Evolutionary conservation across 2,329 filamentous ascomycete genomes (phyloP).

Genomic region (Trichoderma sp.): DNA sequence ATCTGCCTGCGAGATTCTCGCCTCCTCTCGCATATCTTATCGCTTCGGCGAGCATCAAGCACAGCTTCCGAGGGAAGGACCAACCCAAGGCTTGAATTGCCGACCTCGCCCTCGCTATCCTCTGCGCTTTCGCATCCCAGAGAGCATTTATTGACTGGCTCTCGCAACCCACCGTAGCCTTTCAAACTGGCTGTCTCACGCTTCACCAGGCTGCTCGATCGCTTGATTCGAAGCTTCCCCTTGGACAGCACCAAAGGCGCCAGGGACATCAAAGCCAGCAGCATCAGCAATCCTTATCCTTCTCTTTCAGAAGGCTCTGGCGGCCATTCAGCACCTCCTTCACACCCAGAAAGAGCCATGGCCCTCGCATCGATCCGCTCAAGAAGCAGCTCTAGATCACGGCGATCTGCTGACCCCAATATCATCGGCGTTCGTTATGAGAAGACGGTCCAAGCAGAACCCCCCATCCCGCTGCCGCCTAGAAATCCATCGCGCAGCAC

Average conservation of each 20-base stretch:
- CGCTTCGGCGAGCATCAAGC: not conserved
- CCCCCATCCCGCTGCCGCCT: conserved; percentile 58
- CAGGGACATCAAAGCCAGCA: not conserved
- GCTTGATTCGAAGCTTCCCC: conserved; percentile 20
- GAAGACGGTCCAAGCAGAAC: conserved; percentile 60
- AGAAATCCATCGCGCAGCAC: conserved; percentile 45
- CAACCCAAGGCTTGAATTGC: conserved; percentile 5
- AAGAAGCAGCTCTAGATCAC: conserved; percentile 45
- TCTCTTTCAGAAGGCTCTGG: not conserved
- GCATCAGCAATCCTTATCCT: not conserved
- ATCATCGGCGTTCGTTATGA: conserved; percentile 64
- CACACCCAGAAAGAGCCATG: conserved; percentile 16
- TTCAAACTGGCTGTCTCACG: conserved; percentile 22
- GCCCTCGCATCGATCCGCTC: conserved; percentile 48
- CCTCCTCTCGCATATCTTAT: conserved; percentile 18
- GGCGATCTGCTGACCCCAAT: conserved; percentile 46
- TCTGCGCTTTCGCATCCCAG: not conserved
- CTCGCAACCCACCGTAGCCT: not conserved
- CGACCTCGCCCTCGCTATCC: not conserved
- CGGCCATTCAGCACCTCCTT: not conserved
- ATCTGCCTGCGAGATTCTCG: conserved; percentile 11
- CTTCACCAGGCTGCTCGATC: conserved; percentile 7
- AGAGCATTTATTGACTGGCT: not conserved
- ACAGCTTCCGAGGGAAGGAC: conserved; percentile 12
- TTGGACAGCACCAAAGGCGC: conserved; percentile 3